Conservation (phyloP, 164 flowering plant genomes). For the Liriodendron chinense region DNA sequence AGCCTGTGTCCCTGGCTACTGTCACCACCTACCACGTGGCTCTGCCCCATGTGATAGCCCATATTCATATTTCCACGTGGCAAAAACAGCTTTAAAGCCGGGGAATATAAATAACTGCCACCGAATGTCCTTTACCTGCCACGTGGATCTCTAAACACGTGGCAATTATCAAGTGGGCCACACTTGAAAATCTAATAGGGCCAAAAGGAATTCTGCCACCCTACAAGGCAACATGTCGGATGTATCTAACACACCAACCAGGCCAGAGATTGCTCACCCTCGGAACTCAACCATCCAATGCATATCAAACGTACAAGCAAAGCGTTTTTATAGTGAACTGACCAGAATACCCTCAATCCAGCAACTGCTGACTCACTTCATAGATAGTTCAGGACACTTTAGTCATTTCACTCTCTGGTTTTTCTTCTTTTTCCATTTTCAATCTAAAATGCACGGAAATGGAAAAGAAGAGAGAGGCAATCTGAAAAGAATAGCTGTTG, state of each 20-base stretch:
- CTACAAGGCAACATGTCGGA: background rate
- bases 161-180: background rate
- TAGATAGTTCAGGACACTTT: background rate
- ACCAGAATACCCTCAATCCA: background rate
- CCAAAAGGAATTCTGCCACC: background rate
- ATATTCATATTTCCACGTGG: background rate
- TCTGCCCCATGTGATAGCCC: background rate
- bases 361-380: background rate
- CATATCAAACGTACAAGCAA: background rate
- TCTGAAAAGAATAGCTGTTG: background rate
- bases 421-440: background rate
- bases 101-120: too few relatives aligned
- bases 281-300: background rate
- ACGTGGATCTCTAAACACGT: background rate
- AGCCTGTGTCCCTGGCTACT: background rate
- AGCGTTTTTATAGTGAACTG: background rate
- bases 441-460: background rate
- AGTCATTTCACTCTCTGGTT: background rate
- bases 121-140: background rate
- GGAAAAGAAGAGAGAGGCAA: background rate
- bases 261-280: background rate
- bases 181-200: background rate
- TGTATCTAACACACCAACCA: constrained; percentile 2
- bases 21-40: background rate
- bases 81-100: background rate